Base-by-base conservation (phyloP, 2,329 filamentous ascomycete genomes). In the Colletotrichum sp. region DNA sequence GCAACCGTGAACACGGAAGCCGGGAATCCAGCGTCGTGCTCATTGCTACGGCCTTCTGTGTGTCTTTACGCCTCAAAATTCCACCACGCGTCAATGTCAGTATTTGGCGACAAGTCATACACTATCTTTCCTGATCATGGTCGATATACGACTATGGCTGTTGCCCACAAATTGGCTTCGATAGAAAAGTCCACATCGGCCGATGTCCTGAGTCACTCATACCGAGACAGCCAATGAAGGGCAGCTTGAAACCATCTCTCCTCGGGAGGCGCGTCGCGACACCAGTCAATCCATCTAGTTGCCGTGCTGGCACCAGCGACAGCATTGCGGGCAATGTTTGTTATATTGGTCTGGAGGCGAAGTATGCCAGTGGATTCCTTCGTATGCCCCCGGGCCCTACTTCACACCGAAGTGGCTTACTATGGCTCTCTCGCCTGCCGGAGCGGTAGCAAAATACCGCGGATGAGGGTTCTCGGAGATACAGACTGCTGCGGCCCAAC, bases 241-340 rank as follows among this genome's bases (percentile, higher is more conserved):
- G 18, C 1, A 10, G 39, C 2, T 2, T 44, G 0, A 18, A n/a
- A 3, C 2, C 0, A 3, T 44, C 39, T 44, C 18, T 3, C 16
- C 39, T 44, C 3, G 39, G 18, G 18, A 10, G 39, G 18, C 8
- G 8, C 39, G 39, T 44, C 18, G 18, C 16, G 39, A 44, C 0
- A n/a, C 39, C 39, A 44, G 5, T 0, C n/a, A 10, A 0, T 0
- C 39, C 8, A n/a, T 18, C 1, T 10, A 6, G n/a, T n/a, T n/a
- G n/a, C n/a, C n/a, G n/a, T n/a, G n/a, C n/a, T n/a, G n/a, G n/a
- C n/a, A n/a, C n/a, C n/a, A n/a, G n/a, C n/a, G n/a, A n/a, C n/a
- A 30, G 28, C 4, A n/a, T 12, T 4, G 8, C 18, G 10, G 44
- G 13, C 44, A n/a, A 13, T n/a, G 6, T 13, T 21, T 6, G n/a